phyloP scores from a whole-genome alignment of 495 filamentous ascomycete genomes.

The Talaromyces adpressus region DNA sequence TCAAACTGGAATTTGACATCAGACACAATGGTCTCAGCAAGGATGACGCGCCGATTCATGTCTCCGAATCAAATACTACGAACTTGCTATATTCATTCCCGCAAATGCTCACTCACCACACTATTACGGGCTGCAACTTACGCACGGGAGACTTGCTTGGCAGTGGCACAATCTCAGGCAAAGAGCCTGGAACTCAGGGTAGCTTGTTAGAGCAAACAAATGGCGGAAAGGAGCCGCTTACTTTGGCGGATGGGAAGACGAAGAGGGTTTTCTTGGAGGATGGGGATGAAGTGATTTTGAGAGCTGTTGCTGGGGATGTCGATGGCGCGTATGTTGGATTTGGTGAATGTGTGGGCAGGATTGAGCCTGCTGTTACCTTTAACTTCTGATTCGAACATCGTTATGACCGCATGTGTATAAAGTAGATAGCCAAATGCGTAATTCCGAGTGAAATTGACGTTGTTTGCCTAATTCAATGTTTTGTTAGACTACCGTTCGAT shows the following conservation, averaged over 20 bases:
- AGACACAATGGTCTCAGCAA: constrained; percentile 54
- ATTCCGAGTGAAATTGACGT: neutral
- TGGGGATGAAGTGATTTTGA: constrained; percentile 69
- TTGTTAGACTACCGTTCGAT: neutral
- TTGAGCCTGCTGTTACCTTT: constrained; percentile 36
- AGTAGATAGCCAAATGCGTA: neutral
- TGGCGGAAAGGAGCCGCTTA: constrained; percentile 56
- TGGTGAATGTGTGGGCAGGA: constrained; percentile 58
- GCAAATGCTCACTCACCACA: constrained; percentile 93
- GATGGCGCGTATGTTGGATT: constrained; percentile 63
- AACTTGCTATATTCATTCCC: constrained; percentile 87
- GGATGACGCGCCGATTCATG: constrained; percentile 42
- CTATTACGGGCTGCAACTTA: constrained; percentile 77
- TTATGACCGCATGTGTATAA: neutral
- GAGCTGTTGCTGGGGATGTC: constrained; percentile 54
- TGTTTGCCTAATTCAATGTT: neutral
- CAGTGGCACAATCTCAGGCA: constrained; percentile 84
- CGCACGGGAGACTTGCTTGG: constrained; percentile 78
- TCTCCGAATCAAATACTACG: constrained; percentile 55
- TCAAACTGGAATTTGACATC: constrained; percentile 67
- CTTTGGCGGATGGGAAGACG: constrained; percentile 57
- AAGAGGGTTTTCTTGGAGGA: constrained; percentile 75
- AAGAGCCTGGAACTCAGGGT: constrained; percentile 51
- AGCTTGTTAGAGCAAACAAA: constrained; percentile 77
- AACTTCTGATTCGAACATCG: neutral